A percentile compares a stretch with the other conserved stretches of the same genome.
phyloP scores from a whole-genome alignment of 768 basidiomycete genomes.

The Crucibulum laeve region DNA sequence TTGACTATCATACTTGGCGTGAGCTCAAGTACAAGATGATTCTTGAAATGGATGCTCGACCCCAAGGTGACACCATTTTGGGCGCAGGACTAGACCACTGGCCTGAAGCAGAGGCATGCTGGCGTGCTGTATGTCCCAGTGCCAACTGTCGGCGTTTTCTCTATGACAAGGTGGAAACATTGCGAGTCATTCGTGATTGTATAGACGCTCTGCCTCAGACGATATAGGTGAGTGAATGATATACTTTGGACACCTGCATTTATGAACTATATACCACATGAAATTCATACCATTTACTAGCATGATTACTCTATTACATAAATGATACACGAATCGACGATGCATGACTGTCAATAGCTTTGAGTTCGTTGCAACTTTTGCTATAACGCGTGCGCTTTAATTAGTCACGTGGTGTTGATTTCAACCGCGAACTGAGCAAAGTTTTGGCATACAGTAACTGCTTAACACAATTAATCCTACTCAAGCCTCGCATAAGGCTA shows the following conservation, averaged over 20 bases:
- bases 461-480: too few relatives aligned
- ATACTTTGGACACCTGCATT: not conserved
- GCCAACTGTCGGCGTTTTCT: constrained; percentile 40
- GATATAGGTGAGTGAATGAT: constrained; percentile 12
- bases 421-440: too few relatives aligned
- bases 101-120: constrained; percentile 57
- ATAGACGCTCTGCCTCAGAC: constrained; percentile 42
- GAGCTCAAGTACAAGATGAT: constrained; percentile 57
- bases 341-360: too few relatives aligned
- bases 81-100: constrained; percentile 46
- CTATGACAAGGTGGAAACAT: constrained; percentile 52
- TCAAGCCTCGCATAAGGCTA: too few relatives aligned
- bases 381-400: too few relatives aligned
- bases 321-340: too few relatives aligned
- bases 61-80: constrained; percentile 55
- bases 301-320: too few relatives aligned
- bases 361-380: too few relatives aligned
- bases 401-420: too few relatives aligned
- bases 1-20: constrained; percentile 61
- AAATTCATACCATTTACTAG: too few relatives aligned
- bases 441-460: too few relatives aligned
- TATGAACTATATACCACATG: constrained; percentile 1
- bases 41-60: constrained; percentile 53
- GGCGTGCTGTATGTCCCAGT: constrained; percentile 51
- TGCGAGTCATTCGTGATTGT: constrained; percentile 49